Evolutionary conservation across 495 filamentous ascomycete genomes (phyloP).

Genomic region (Hyaloscypha bicolor): DNA sequence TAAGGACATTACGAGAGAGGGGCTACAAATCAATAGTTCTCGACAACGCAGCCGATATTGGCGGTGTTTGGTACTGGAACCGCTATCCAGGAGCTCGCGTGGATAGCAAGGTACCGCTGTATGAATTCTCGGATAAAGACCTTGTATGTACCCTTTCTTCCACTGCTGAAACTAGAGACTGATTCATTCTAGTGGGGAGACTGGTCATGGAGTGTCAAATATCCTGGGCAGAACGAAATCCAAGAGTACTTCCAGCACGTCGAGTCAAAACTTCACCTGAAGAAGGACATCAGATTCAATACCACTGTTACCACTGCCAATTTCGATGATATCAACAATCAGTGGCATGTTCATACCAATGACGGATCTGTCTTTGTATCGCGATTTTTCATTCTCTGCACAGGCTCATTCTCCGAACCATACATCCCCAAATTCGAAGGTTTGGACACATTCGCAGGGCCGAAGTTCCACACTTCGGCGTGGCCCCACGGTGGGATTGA

Average conservation of each 20-base stretch:
- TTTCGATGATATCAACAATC: too few species aligned
- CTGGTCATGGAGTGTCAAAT: too few species aligned
- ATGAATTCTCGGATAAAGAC: background rate
- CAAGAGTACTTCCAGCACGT: too few species aligned
- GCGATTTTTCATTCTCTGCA: conserved; percentile 9
- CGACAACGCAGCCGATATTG: background rate
- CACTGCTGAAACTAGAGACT: background rate
- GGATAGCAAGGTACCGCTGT: background rate
- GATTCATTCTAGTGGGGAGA: background rate
- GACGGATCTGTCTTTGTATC: background rate
- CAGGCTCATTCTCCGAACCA: conserved; percentile 41
- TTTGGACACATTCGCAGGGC: conserved; percentile 42
- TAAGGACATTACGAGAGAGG: background rate
- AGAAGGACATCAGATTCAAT: too few species aligned
- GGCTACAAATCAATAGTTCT: background rate
- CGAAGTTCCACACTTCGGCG: conserved; percentile 48
- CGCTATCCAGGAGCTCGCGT: background rate
- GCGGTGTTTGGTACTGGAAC: conserved; percentile 3
- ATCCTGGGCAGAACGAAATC: too few species aligned
- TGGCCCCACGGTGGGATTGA: conserved; percentile 53
- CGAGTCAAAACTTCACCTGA: too few species aligned
- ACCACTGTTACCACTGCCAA: too few species aligned
- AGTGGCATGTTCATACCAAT: background rate
- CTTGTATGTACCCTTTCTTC: too few species aligned
- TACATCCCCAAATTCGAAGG: conserved; percentile 40